Conservation (phyloP, 176 grass and related monocot species). For the Pontederia crassipes region DNA sequence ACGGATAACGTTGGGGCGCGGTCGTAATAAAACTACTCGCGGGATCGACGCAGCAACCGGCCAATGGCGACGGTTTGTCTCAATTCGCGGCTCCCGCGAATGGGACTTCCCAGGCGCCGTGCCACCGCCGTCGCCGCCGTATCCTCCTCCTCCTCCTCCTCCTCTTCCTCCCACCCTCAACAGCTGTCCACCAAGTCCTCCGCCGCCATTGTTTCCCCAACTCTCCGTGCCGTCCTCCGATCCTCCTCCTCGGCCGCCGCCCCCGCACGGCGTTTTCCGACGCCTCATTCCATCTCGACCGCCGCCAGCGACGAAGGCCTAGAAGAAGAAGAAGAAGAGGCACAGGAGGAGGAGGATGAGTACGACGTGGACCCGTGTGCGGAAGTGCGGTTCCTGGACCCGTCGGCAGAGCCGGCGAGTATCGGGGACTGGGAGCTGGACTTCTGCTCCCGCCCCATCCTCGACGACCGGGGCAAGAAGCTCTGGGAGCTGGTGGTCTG, state of each 20-base stretch:
- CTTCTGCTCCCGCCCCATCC: constrained; percentile 91
- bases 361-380: constrained; percentile 40
- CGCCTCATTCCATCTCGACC: constrained; percentile 34
- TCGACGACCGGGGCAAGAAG: constrained; percentile 85
- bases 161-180: background rate
- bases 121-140: background rate
- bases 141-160: background rate
- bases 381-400: constrained; percentile 87
- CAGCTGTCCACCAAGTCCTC: background rate
- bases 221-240: constrained; percentile 7
- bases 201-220: constrained; percentile 6
- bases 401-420: constrained; percentile 38
- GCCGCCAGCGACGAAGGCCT: constrained; percentile 28
- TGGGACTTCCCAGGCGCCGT: background rate
- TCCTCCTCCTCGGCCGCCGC: constrained; percentile 7
- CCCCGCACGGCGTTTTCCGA: constrained; percentile 19
- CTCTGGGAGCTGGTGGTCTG: constrained; percentile 93
- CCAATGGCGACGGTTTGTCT: too few species aligned
- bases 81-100: background rate
- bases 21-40: too few species aligned
- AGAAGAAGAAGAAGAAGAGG: background rate
- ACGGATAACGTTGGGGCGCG: too few species aligned
- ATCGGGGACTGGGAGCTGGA: constrained; percentile 93
- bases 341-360: constrained; percentile 12
- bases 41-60: too few species aligned